Evolutionary conservation across 1,284 basidiomycete genomes (phyloP).

Genomic region (Phaffia rhodozyma): DNA sequence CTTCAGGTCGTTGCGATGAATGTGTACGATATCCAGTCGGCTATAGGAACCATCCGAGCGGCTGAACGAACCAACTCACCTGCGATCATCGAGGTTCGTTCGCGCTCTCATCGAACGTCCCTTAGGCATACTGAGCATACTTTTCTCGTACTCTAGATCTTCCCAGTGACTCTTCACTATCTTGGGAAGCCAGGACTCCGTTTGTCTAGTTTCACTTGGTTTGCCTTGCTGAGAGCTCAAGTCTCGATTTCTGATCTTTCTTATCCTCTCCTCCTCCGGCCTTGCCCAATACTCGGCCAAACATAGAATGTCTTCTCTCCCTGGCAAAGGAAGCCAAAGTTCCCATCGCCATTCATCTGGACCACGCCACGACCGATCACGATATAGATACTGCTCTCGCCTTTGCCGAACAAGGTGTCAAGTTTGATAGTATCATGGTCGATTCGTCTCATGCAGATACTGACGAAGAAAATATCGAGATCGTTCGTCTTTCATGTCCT

Average conservation of each 20-base stretch:
- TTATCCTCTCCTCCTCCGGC: conserved; percentile 25
- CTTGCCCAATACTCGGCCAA: not conserved
- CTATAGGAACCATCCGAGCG: conserved; percentile 31
- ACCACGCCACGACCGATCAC: conserved; percentile 38
- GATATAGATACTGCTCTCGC: conserved; percentile 36
- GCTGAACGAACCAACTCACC: conserved; percentile 31
- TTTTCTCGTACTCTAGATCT: conserved; percentile 26
- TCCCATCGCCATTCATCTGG: conserved; percentile 36
- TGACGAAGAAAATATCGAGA: conserved; percentile 36
- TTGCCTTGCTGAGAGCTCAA: too few relatives aligned
- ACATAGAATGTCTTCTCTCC: conserved; percentile 40
- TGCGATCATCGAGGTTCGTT: conserved; percentile 24
- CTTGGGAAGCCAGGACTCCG: conserved; percentile 13
- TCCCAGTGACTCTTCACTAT: conserved; percentile 29
- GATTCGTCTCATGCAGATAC: conserved; percentile 35
- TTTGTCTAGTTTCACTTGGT: not conserved
- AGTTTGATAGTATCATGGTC: conserved; percentile 37
- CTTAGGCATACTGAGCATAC: not conserved
- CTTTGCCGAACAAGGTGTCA: conserved; percentile 33
- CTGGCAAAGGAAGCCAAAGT: conserved; percentile 38
- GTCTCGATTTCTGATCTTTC: conserved; percentile 21
- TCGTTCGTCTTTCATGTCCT: conserved; percentile 20
- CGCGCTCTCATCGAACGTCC: not conserved
- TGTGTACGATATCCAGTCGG: conserved; percentile 32
- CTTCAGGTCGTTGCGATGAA: conserved; percentile 16